Evolutionary conservation across 169 alveolate species (phyloP), one percentile per base, ranked within the genome.

Genomic region (Plasmodium berghei): DNA sequence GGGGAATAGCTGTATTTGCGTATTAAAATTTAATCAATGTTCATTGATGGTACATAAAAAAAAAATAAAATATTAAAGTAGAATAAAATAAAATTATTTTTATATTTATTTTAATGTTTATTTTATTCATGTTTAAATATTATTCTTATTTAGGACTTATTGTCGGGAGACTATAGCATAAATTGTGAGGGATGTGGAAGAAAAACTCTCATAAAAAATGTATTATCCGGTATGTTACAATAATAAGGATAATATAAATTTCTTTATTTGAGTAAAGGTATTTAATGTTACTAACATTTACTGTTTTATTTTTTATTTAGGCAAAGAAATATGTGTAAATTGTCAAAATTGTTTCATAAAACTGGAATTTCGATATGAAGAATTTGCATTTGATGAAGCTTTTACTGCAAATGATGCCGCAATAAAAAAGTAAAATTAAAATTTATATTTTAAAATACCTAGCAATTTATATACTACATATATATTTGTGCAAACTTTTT

Each of bases 111-210:
- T 20, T 64, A 3, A 14, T 10, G 48, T 45, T n/a, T 58, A 5
- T 28, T 24, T 10, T 75, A 20, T 22, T 8, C 52, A 75, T 62
- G 24, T 75, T 61, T 62, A n/a, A 12, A 52, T 16, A 1, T 28
- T 14, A 42, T 24, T 20, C 5, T 0, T 28, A 26, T 64, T 46
- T 34, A 75, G 89, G 77, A 75, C 67, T 45, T 75, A 48, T 34
- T 75, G 49, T 52, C 77, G 22, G 73, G 61, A 26, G 89, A 75
- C 62, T 75, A 56, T 40, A 75, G 89, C 26, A 59, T 63, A 26
- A 75, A 75, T 18, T 75, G 89, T 58, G 89, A 75, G 9, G 66
- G 67, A 22, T 75, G 89, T 45, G 89, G 89, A 45, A 75, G 89
- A 67, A 75, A 75, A 67, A 75, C 40, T 24, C 20, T 75, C 46